phyloP scores from a whole-genome alignment of 495 filamentous ascomycete species.

The Aspergillus conjunctus region DNA sequence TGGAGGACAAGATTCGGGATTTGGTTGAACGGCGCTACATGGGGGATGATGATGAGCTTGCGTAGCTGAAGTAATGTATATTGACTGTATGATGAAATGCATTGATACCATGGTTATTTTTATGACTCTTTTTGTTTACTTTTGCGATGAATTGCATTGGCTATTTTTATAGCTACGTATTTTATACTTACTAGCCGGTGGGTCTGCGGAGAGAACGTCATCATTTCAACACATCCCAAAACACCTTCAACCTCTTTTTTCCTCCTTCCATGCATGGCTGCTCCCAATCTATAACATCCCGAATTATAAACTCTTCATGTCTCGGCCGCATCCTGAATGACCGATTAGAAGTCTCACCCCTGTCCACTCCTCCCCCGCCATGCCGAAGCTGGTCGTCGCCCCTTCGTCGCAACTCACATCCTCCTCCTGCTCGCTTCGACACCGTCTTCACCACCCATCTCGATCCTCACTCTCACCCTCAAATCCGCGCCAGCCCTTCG shows the following conservation, averaged over 20 bases:
- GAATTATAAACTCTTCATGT: too few species aligned
- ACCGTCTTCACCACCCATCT: constrained; percentile 2
- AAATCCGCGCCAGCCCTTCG: constrained; percentile 27
- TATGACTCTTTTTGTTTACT: not conserved
- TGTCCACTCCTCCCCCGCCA: constrained; percentile 22
- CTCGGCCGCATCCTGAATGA: not conserved
- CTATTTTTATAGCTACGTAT: not conserved
- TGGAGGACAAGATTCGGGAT: constrained; percentile 86
- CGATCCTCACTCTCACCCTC: not conserved
- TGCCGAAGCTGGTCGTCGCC: constrained; percentile 38
- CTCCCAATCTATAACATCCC: not conserved
- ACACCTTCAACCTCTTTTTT: not conserved
- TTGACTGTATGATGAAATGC: constrained; percentile 1
- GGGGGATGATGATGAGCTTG: constrained; percentile 58
- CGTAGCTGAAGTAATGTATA: constrained; percentile 28
- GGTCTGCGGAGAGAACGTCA: constrained; percentile 18
- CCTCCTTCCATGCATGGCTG: constrained; percentile 1
- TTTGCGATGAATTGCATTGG: not conserved
- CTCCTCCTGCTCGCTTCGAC: constrained; percentile 17
- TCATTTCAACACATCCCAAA: constrained; percentile 4
- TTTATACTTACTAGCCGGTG: not conserved
- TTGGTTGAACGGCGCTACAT: constrained; percentile 65
- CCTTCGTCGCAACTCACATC: constrained; percentile 6
- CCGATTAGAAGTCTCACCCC: constrained; percentile 9
- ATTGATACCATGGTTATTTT: constrained; percentile 19